Percentiles rank a stretch among this genome's conserved stretches.
Conservation (phyloP, 768 basidiomycete genomes). For the Tephrocybe sp. region DNA sequence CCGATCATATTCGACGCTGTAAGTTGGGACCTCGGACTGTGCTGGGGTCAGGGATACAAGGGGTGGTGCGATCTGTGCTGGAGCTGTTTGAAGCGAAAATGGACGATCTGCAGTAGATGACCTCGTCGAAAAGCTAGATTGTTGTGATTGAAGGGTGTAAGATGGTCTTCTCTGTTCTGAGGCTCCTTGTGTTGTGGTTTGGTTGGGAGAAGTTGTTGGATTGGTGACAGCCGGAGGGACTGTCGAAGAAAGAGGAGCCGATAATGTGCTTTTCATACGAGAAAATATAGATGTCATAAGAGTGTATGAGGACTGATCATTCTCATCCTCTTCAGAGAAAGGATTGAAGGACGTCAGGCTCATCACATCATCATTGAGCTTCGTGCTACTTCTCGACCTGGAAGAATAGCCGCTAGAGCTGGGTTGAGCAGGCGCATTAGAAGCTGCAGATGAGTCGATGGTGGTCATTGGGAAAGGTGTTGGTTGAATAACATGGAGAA, state of each 20-base stretch:
- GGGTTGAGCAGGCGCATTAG: conserved; percentile 29
- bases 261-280: conserved; percentile 76
- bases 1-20: conserved; percentile 60
- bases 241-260: conserved; percentile 60
- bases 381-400: conserved; percentile 62
- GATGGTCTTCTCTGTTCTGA: conserved; percentile 64
- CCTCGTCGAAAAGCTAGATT: conserved; percentile 47
- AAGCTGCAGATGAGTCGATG: conserved; percentile 26
- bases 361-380: conserved; percentile 57
- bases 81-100: conserved; percentile 50
- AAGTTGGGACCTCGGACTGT: conserved; percentile 74
- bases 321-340: conserved; percentile 90
- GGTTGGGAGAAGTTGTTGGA: conserved; percentile 26
- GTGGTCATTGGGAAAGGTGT: conserved; percentile 17
- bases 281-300: conserved; percentile 79
- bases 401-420: conserved; percentile 42
- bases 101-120: conserved; percentile 52
- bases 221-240: conserved; percentile 36
- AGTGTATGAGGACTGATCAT: conserved; percentile 84
- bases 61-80: conserved; percentile 70
- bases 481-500: no score
- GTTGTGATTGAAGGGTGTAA: conserved; percentile 39
- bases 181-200: conserved; percentile 17
- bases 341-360: conserved; percentile 87
- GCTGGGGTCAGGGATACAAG: conserved; percentile 84